phyloP scores from a whole-genome alignment of 2,329 filamentous ascomycete species.

The Penicillium crustosum region DNA sequence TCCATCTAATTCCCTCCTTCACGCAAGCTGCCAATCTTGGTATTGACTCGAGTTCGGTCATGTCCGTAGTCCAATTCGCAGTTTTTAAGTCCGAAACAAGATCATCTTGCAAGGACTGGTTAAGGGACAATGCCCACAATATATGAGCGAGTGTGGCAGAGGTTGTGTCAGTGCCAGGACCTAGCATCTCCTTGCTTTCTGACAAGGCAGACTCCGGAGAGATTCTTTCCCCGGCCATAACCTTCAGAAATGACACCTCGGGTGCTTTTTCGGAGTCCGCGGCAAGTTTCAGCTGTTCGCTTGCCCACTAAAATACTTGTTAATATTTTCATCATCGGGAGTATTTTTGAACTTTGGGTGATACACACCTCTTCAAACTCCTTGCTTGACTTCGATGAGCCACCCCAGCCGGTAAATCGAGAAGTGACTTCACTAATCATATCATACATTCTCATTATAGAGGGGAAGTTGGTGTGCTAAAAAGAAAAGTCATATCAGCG shows the following conservation, averaged over 20 bases:
- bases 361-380: neutral
- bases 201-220: neutral
- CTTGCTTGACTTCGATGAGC: neutral
- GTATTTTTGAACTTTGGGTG: neutral
- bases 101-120: neutral
- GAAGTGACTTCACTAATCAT: neutral
- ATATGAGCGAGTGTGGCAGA: neutral
- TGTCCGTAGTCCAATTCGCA: neutral
- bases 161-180: neutral
- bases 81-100: neutral
- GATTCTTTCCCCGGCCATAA: neutral
- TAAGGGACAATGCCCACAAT: neutral
- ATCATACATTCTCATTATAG: neutral
- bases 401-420: neutral
- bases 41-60: neutral
- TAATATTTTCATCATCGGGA: neutral
- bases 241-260: neutral
- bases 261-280: neutral
- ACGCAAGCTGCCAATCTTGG: neutral
- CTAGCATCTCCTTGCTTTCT: neutral
- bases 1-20: neutral
- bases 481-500: neutral
- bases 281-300: neutral
- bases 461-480: neutral
- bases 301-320: neutral